Evolutionary conservation across 257 asterid species (phyloP).

Genomic region (Nicotiana paniculata): DNA sequence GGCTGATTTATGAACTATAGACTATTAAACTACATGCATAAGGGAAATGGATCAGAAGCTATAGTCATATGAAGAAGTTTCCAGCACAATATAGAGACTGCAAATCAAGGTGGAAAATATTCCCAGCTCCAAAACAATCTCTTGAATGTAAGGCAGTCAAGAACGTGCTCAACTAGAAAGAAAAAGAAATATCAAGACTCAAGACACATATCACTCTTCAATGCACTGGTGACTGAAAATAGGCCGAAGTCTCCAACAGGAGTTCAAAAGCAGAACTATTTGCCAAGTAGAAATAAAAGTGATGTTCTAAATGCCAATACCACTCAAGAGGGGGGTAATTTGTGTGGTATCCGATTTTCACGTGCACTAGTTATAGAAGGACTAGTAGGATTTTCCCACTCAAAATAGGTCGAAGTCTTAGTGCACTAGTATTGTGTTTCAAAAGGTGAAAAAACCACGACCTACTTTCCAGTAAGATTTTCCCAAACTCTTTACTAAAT

Average conservation of each 20-base stretch:
- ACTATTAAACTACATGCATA: background rate
- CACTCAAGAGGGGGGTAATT: no score
- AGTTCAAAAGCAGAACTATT: background rate
- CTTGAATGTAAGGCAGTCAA: background rate
- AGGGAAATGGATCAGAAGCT: background rate
- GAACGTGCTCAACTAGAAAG: background rate
- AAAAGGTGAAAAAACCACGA: no score
- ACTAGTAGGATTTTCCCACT: no score
- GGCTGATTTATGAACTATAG: background rate
- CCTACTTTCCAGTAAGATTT: no score
- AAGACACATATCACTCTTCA: background rate
- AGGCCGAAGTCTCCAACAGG: background rate
- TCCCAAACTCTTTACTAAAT: no score
- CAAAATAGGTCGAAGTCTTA: no score
- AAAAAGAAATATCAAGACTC: background rate
- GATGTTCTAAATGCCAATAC: no score
- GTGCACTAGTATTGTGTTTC: no score
- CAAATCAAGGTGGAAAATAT: background rate
- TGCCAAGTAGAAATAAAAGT: background rate
- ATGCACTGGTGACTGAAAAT: background rate
- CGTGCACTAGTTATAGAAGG: no score
- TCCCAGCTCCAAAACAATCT: background rate
- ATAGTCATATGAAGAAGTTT: background rate
- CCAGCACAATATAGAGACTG: background rate
- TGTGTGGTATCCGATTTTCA: no score